Conservation (phyloP, 2,329 filamentous ascomycete species). For the Seiridium unicorne region DNA sequence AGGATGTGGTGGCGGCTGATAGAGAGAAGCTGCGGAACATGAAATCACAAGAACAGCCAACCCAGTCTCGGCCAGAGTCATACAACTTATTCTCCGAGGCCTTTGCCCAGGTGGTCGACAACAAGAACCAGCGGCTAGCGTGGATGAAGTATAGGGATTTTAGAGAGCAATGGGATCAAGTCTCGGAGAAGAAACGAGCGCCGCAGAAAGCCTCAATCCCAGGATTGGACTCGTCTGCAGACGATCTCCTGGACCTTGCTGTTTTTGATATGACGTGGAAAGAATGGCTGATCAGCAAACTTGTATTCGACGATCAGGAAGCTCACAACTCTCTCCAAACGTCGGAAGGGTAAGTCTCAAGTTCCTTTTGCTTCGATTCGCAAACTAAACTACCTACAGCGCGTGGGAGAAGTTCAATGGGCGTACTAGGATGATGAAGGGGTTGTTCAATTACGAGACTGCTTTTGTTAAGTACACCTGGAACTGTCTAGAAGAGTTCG, state of each 20-base stretch:
- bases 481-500: conserved; percentile 52
- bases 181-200: conserved; percentile 27
- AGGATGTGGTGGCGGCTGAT: neutral
- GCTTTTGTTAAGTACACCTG: conserved; percentile 56
- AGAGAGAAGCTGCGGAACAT: neutral
- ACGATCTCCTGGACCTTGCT: neutral
- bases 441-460: conserved; percentile 55
- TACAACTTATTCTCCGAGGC: neutral
- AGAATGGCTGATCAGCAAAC: conserved; percentile 60
- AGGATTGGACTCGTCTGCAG: neutral
- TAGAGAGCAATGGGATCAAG: conserved; percentile 42
- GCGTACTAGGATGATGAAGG: conserved; percentile 60
- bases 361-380: neutral
- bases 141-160: conserved; percentile 9
- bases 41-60: neutral
- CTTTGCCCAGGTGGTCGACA: neutral
- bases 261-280: conserved; percentile 8
- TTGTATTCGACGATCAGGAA: conserved; percentile 61
- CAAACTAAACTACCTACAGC: conserved; percentile 27
- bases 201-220: neutral
- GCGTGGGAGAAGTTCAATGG: conserved; percentile 62
- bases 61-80: neutral
- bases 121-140: neutral
- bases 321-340: conserved; percentile 52
- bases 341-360: conserved; percentile 45